Base-by-base conservation (phyloP, 2,329 filamentous ascomycete species). In the Thielaviopsis populi region DNA sequence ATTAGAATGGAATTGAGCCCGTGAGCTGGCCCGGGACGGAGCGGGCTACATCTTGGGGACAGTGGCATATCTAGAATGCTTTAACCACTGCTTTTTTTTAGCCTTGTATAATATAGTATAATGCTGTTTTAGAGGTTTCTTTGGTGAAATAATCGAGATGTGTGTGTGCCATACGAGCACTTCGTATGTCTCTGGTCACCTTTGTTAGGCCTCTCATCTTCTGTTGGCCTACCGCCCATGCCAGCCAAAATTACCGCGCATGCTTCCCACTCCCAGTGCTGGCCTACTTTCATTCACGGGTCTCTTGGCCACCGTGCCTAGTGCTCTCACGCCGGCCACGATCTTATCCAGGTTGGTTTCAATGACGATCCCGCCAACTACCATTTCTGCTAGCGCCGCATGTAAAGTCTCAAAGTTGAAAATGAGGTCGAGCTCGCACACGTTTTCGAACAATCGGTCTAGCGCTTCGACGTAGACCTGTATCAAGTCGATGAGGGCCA, bases 321-420 rank as follows among this genome's bases (percentile, higher is more conserved):
- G 88, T 8, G 83, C 81, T 65, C 79, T 85, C 4, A 97, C 92
- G 0, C 89, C 91, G 41, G 89, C 82, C 3, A 96, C 88, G 63
- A 97, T 94, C 73, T 86, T 86, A 65, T 96, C 91, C 67, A 95
- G 75, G 70, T 87, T 89, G 40, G 92, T 96, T 77, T 97, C 92
- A 27, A 97, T 85, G 17, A 97, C 92, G 15, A 96, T 90, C 0
- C 92, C 92, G 15, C 92, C 92, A 17, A 96, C 89, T 64, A 97
- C 88, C 89, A 97, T 95, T 79, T 97, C 92, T 65, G 85, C 86
- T 10, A 97, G 78, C 17, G 91, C 85, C 8, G 92, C 88, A 77
- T 99, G 94, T 70, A 99, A 79, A 17, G 91, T 95, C 80, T 99
- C 94, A 70, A 96, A 99, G 73, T 97, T 97, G 78, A 99, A 99